Percentiles rank a stretch among this genome's conserved stretches.
Conservation (phyloP, 108 stramenopile genomes). For the Aurantiochytrium sp. region DNA sequence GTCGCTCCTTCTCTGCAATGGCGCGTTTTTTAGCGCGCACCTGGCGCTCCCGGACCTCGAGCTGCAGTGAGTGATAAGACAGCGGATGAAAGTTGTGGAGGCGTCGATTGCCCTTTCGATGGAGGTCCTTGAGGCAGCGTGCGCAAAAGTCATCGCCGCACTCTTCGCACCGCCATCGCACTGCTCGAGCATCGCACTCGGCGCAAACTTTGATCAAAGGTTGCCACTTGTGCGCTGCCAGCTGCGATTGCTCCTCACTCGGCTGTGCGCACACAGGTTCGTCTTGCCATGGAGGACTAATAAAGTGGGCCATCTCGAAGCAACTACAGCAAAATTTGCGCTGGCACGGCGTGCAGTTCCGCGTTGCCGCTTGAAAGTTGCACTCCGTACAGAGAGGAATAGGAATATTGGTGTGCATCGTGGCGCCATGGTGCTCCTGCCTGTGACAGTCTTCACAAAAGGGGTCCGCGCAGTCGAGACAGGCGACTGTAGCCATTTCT, state of each 20-base stretch:
- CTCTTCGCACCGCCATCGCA: constrained; percentile 3
- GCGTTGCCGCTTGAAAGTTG: not conserved
- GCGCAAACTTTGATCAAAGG: not conserved
- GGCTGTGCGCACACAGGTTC: not conserved
- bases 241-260: not conserved
- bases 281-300: not conserved
- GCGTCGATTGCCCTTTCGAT: not conserved
- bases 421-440: not conserved
- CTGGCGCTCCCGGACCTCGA: not conserved
- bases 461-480: not conserved
- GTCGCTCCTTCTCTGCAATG: not conserved
- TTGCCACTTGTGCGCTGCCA: not conserved
- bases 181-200: not conserved
- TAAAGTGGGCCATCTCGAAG: not conserved
- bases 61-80: not conserved
- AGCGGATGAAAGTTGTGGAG: not conserved
- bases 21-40: not conserved
- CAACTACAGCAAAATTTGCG: not conserved
- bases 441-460: not conserved
- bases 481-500: not conserved
- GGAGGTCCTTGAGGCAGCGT: not conserved
- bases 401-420: not conserved
- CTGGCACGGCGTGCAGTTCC: not conserved
- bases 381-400: not conserved
- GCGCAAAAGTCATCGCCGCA: constrained; percentile 8